Evolutionary conservation across 768 basidiomycete species (phyloP), one percentile per base, ranked within the genome.

Genomic region (Suillus discolor): DNA sequence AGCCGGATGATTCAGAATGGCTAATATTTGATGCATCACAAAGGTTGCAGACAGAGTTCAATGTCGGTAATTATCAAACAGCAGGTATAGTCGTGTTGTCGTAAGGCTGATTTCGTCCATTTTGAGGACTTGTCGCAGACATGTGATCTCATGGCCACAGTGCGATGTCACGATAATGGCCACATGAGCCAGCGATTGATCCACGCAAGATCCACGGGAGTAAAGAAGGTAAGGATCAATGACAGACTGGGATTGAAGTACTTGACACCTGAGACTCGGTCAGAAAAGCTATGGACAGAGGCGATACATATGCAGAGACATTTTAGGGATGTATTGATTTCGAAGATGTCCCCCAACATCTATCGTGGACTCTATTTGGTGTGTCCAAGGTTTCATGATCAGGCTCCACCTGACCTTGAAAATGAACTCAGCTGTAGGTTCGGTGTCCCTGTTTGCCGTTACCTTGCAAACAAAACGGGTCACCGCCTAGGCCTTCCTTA

Each of bases 31-130:
- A 62, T 79, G 78, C 66, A 85, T 81, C 61, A 91, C 91, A 76
- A 89, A 92, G 79, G 87, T 86, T 8, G 90, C 88, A 34, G 89
- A 91, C 86, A 51, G 90, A 91, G 77, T 84, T 91, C 71, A 89
- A 89, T 87, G 89, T 89, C 69, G 57, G 73, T 55, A 36, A 55
- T 28, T 28, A 39, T 38, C 57, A 12, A 25, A 9, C 38, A 18
- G 9, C 57, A 59, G 16, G 57, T 59, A 59, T 18, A 5, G 23
- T 57, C 57, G 38, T 18, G 5, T 41, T 28, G 38, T 41, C 16
- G 28, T 28, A 11, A 39, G 57, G n/a, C 36, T 38, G 57, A 39
- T 39, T n/a, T 59, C 62, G 81, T 79, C 66, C 74, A 75, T 67
- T 75, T 83, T 59, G 75, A 77, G 68, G 74, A 76, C 69, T 54